Base-by-base conservation (phyloP, 1,139 yeast genomes). In the Eremothecium sinecaudum region DNA sequence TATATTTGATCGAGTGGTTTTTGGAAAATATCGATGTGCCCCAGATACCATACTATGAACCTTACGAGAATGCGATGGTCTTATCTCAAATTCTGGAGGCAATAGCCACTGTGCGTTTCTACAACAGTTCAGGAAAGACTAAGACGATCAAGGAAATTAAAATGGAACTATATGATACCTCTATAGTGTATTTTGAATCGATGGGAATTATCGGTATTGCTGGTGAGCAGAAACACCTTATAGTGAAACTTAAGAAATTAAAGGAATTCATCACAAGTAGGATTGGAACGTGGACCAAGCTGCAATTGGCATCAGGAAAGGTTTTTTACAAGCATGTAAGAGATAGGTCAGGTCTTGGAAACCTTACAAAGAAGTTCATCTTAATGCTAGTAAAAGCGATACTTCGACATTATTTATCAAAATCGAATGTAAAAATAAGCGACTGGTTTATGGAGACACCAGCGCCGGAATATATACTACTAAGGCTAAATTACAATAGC, bases 391-490 rank as follows among this genome's bases (percentile, higher is more conserved):
- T 18, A 10, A 27, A 27, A 17, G 30, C 17, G 11, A n/a, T 27
- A 9, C 30, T 27, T n/a, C 30, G 30, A 4, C n/a, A 27, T 4
- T 18, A 27, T 14, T 4, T 27, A 19, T 27, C 21, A 15, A 11
- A 27, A 5, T 9, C 13, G 4, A 17, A n/a, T 16, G 21, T n/a
- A 5, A 4, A 10, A n/a, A 21, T 27, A 19, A 14, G 10, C 19
- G 17, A 14, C 21, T 27, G 30, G 30, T 27, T 16, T 14, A 19
- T 27, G 7, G 30, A 27, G 4, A 27, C 14, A 18, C 6, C 30
- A 14, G 30, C n/a, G 4, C 21, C 4, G 21, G 30, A 21, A 3
- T 27, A 27, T 17, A 16, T 27, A 4, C 11, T 17, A 16, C 21
- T 27, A 10, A 15, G 21, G 5, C 17, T 27, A 12, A 11, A 24